Evolutionary conservation across 106 monocot genomes (phyloP).

Genomic region (Dendrobium chrysotoxum): DNA sequence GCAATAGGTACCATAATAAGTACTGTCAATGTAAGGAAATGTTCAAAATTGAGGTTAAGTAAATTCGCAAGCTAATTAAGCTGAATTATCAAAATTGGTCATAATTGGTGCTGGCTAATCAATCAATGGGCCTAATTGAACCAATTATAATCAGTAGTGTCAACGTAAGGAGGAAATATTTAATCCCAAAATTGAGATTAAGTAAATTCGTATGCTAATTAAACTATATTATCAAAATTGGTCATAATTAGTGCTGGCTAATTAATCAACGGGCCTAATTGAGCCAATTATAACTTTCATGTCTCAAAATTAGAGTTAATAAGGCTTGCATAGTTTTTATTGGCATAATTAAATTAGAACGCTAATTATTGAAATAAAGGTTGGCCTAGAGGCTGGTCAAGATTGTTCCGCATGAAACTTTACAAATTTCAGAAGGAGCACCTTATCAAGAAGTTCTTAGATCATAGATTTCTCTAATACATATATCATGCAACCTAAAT

Average conservation of each 20-base stretch:
- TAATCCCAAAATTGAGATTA: neutral
- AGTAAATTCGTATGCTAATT: neutral
- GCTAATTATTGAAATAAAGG: no score
- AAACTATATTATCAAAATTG: neutral
- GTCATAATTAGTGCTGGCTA: neutral
- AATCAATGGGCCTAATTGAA: neutral
- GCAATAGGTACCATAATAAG: neutral
- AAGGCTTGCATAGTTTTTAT: neutral
- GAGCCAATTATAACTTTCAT: neutral
- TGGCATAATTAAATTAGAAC: neutral
- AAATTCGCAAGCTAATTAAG: neutral
- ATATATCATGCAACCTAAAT: no score
- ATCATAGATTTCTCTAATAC: no score
- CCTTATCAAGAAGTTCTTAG: no score
- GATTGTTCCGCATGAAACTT: no score
- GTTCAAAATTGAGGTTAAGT: neutral
- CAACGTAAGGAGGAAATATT: neutral
- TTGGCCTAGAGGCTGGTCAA: no score
- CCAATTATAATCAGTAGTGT: neutral
- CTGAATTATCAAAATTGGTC: neutral
- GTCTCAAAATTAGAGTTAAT: neutral
- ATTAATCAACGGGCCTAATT: neutral
- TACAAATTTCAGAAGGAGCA: no score
- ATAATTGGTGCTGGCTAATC: neutral
- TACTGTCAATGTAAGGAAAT: neutral